These are phyloP conservation scores for Fagopyrum esculentum DNA, from an alignment of 148 eudicot species.

Conservation along the genomic window DNA sequence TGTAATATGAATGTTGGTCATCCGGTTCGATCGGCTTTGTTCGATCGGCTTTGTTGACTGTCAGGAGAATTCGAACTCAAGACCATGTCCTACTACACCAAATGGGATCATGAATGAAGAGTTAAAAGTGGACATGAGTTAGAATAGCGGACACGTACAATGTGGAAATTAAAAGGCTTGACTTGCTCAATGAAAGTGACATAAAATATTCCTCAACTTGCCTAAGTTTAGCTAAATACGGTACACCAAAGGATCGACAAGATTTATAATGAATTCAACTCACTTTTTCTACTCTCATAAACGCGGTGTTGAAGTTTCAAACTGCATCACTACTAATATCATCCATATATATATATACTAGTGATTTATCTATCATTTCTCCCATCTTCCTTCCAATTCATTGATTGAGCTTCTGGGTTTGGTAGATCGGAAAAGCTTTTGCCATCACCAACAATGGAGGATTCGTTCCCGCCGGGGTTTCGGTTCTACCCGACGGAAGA, in stretches of 20 bases:
- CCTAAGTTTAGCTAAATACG: background rate
- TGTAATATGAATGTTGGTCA: too few species aligned
- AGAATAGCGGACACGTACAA: background rate
- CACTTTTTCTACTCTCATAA: background rate
- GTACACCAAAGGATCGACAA: background rate
- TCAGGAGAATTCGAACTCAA: too few species aligned
- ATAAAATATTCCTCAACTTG: background rate
- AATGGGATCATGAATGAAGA: too few species aligned
- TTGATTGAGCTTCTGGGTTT: background rate
- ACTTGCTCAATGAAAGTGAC: constrained; percentile 6
- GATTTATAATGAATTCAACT: background rate
- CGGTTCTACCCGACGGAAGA: constrained; percentile 35
- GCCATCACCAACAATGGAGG: constrained; percentile 13
- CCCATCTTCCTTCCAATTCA: background rate
- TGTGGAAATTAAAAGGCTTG: constrained; percentile 1
- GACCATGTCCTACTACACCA: too few species aligned
- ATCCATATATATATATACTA: background rate
- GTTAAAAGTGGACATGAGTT: too few species aligned
- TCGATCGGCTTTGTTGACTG: too few species aligned
- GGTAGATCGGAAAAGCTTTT: background rate
- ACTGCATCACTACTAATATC: background rate
- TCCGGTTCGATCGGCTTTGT: too few species aligned
- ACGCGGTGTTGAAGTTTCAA: constrained; percentile 12
- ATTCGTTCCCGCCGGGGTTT: constrained; percentile 22
- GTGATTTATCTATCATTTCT: background rate